Evolutionary conservation across 1,284 basidiomycete species (phyloP), one percentile per base, ranked within the genome.

Genomic region (Volvariella volvacea): DNA sequence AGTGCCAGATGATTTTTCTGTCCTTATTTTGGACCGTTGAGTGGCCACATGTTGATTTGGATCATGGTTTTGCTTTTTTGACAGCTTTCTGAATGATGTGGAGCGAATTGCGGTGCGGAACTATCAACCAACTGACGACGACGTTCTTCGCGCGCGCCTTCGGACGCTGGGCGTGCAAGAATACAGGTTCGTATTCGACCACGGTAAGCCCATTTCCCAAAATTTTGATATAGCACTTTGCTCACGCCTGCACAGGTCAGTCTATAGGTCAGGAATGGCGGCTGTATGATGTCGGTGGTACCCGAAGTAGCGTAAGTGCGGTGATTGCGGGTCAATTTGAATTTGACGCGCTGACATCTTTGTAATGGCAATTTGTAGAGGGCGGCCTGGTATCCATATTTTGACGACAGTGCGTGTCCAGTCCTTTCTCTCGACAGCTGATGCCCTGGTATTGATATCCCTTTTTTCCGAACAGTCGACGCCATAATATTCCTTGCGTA

Each of bases 131-230:
- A 78, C 74, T 3, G 85, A 88, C 52, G 72, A 79, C 42, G 84
- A 88, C 55, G 74, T 88, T 33, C 71, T 88, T 38, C 76, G 84
- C 20, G 80, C 84, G 40, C 78, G 85, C 10, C 63, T 88, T 28
- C 63, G 78, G 40, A 88, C 84, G 0, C 63, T 86, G 10, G 85
- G 84, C 31, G 77, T 88, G 8, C 84, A 88, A 59, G 84, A 88
- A 55, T 80, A 88, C 54, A 65, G 65, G 34, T 80, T 86, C 50
- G 65, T 71, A 41, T 78, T 87, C 52, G 79, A 83, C 46, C 74
- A 80, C 54, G 80, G 83, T 83, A 46, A 7, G 70, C 47, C 9
- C 15, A 7, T 12, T 31, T 21, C 41, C 4, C 30, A 46, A 45
- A 21, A 41, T 15, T 40, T 34, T 21, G 40, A 36, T n/a, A n/a